phyloP scores from a whole-genome alignment of 2,329 filamentous ascomycete genomes.

The Phaeosphaeria sp. region DNA sequence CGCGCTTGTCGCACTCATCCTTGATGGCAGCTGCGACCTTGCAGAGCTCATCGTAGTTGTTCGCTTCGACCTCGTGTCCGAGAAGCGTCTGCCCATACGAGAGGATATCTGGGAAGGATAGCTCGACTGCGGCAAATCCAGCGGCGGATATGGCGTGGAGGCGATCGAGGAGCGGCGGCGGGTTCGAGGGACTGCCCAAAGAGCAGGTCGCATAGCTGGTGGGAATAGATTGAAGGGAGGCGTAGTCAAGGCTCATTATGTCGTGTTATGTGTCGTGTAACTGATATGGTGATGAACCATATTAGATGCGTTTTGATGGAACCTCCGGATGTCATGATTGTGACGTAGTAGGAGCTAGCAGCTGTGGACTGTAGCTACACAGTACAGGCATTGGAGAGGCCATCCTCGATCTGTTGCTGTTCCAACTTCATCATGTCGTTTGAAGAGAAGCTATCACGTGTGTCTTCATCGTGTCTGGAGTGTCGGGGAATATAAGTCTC shows the following conservation, averaged over 20 bases:
- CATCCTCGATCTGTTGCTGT: no score
- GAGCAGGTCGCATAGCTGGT: constrained; percentile 65
- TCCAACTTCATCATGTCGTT: no score
- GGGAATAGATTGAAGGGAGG: constrained; percentile 52
- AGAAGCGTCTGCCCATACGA: constrained; percentile 64
- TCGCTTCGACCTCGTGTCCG: constrained; percentile 58
- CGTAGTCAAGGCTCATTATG: constrained; percentile 45
- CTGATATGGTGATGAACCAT: background rate
- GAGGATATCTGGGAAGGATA: constrained; percentile 76
- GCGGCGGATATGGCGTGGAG: constrained; percentile 68
- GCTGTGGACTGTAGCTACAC: background rate
- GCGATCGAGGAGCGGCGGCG: constrained; percentile 63
- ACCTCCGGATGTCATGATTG: constrained; percentile 6
- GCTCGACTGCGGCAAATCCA: constrained; percentile 74
- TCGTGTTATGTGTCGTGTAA: background rate
- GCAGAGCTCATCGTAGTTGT: constrained; percentile 67
- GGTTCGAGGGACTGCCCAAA: constrained; percentile 54
- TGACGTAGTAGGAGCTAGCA: constrained; percentile 24
- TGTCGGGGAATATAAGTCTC: background rate
- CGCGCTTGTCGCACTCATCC: constrained; percentile 60
- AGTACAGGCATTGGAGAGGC: no score
- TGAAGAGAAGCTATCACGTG: no score
- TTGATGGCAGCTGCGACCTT: constrained; percentile 63
- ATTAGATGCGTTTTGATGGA: background rate
- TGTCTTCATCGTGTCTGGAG: background rate